Conservation (phyloP, 2,329 filamentous ascomycete genomes). For the Trichoderma sp. region DNA sequence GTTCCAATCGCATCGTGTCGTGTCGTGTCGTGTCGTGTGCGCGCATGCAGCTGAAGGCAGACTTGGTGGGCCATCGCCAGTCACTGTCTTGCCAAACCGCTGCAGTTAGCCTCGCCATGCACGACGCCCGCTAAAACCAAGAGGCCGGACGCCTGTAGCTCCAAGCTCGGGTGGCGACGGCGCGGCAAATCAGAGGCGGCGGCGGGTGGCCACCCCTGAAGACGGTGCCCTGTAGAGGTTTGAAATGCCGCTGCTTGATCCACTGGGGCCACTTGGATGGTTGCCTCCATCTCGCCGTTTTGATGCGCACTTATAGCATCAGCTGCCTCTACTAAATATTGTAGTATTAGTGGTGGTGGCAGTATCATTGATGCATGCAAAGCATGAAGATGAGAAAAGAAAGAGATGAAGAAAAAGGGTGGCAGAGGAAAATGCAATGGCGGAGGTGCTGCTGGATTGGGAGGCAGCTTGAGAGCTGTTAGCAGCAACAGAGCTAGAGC, state of each 20-base stretch:
- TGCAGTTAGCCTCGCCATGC: conserved; percentile 29
- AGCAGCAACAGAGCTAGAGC: neutral
- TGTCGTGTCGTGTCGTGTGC: neutral
- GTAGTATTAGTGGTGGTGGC: neutral
- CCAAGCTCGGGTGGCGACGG: conserved; percentile 28
- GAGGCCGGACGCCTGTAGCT: conserved; percentile 24
- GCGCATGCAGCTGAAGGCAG: conserved; percentile 21
- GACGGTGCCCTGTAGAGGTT: neutral
- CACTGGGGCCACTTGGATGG: neutral
- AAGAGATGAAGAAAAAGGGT: neutral
- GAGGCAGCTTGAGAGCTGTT: neutral
- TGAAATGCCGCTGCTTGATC: conserved; percentile 6
- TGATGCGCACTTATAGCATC: neutral
- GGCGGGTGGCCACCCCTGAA: neutral
- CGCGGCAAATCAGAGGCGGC: conserved; percentile 19
- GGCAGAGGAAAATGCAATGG: neutral
- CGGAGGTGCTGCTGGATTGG: conserved; percentile 4
- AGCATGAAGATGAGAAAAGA: neutral
- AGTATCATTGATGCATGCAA: neutral
- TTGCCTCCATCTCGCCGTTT: neutral
- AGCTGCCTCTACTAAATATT: neutral
- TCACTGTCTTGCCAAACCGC: neutral
- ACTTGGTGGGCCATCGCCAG: conserved; percentile 24
- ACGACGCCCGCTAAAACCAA: conserved; percentile 18
- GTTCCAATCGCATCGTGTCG: neutral